phyloP scores from a whole-genome alignment of 352 stramenopile species.

The Peronospora belbahrii region DNA sequence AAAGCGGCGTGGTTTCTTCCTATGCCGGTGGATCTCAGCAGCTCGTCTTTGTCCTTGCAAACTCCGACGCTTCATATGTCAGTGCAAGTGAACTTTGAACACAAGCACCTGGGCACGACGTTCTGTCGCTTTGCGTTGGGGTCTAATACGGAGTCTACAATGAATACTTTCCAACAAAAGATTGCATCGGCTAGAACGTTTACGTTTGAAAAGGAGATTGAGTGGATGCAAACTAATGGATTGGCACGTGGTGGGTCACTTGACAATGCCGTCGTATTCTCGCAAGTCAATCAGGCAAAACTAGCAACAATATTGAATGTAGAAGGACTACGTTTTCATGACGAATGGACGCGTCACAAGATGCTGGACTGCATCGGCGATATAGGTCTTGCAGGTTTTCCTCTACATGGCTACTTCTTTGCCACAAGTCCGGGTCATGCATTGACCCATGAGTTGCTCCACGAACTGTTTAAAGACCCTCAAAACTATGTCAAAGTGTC shows the following conservation, averaged over 20 bases:
- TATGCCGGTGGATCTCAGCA: conserved; percentile 21
- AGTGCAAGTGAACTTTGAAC: conserved; percentile 63
- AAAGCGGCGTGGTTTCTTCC: conserved; percentile 62
- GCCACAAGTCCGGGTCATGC: conserved; percentile 58
- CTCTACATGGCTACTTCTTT: conserved; percentile 60
- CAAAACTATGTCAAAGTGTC: conserved; percentile 36
- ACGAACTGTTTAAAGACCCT: conserved; percentile 35
- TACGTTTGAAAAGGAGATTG: conserved; percentile 66
- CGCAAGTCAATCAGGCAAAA: not conserved
- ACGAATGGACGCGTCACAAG: conserved; percentile 71
- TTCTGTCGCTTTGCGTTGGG: conserved; percentile 35
- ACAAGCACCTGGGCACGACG: conserved; percentile 42
- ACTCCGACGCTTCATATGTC: conserved; percentile 40
- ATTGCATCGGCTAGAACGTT: conserved; percentile 57
- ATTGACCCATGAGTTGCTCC: conserved; percentile 51
- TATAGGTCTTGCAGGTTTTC: conserved; percentile 41
- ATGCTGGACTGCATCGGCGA: conserved; percentile 68
- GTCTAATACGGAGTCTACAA: conserved; percentile 23
- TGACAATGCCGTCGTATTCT: conserved; percentile 62
- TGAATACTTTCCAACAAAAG: conserved; percentile 22
- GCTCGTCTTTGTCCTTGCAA: conserved; percentile 1
- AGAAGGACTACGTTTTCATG: conserved; percentile 42
- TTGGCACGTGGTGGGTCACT: conserved; percentile 54
- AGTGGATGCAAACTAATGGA: conserved; percentile 41
- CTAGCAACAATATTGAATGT: conserved; percentile 30